phyloP scores from a whole-genome alignment of 306 rosid genomes.

The Cucurbita ficifolia region DNA sequence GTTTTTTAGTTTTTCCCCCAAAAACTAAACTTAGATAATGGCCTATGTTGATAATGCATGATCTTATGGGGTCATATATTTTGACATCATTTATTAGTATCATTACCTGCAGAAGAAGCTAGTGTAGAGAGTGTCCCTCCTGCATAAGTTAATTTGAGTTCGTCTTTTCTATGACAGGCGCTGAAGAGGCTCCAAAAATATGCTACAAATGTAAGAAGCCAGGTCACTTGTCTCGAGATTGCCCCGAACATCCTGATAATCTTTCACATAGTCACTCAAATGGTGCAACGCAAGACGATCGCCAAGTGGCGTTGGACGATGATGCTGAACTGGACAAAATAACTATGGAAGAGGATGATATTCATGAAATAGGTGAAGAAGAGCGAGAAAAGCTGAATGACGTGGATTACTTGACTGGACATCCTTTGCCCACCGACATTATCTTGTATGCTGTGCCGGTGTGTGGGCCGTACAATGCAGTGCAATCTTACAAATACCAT shows the following conservation, averaged over 20 bases:
- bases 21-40: not conserved
- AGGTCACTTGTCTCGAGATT: constrained; percentile 87
- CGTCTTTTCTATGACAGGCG: constrained; percentile 26
- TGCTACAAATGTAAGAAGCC: constrained; percentile 89
- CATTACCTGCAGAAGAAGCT: not conserved
- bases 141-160: not conserved
- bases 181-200: constrained; percentile 57
- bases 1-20: not conserved
- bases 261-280: constrained; percentile 22
- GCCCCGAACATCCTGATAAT: constrained; percentile 46
- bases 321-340: constrained; percentile 44
- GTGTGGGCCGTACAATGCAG: constrained; percentile 77
- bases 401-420: constrained; percentile 94
- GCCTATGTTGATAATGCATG: not conserved
- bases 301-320: constrained; percentile 16
- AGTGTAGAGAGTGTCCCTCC: not conserved
- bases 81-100: not conserved
- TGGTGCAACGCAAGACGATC: constrained; percentile 30
- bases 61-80: not conserved
- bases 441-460: constrained; percentile 85
- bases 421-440: constrained; percentile 74
- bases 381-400: constrained; percentile 79
- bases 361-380: constrained; percentile 91
- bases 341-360: constrained; percentile 84
- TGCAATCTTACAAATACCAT: constrained; percentile 76